phyloP scores from a whole-genome alignment of 441 rosid species.

The Erodium moschatum region DNA sequence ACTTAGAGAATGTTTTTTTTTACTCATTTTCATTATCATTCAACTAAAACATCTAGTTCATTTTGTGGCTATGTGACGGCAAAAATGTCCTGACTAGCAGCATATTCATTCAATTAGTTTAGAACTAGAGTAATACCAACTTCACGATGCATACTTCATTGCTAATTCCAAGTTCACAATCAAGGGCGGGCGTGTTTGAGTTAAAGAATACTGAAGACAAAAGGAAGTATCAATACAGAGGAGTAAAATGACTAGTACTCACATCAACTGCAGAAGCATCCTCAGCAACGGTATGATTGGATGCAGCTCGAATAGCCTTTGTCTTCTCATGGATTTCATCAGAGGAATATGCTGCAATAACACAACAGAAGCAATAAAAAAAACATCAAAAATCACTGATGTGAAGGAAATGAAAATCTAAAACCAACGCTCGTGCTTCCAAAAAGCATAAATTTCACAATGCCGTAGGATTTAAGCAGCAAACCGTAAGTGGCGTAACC shows the following conservation, averaged over 20 bases:
- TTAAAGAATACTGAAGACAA: background rate
- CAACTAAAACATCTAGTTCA: background rate
- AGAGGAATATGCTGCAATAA: constrained; percentile 48
- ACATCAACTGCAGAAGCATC: constrained; percentile 52
- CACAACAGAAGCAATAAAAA: background rate
- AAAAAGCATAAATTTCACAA: background rate
- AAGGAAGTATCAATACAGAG: background rate
- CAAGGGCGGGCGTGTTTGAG: background rate
- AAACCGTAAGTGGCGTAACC: constrained; percentile 62
- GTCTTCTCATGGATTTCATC: constrained; percentile 65
- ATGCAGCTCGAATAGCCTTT: constrained; percentile 58
- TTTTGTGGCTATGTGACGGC: background rate
- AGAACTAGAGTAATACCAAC: background rate
- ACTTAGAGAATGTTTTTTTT: background rate
- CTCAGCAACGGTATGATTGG: constrained; percentile 26
- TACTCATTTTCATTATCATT: too few species aligned
- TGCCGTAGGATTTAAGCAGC: constrained; percentile 8
- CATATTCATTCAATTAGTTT: background rate
- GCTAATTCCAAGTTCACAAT: background rate
- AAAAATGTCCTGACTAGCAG: background rate
- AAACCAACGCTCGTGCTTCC: background rate
- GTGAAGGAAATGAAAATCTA: background rate
- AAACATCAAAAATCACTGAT: background rate
- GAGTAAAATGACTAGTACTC: constrained; percentile 13
- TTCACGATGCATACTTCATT: background rate